Evolutionary conservation across 1,284 basidiomycete genomes (phyloP), one percentile per base, ranked within the genome.

Genomic region (Cystobasidiaceae sp.): DNA sequence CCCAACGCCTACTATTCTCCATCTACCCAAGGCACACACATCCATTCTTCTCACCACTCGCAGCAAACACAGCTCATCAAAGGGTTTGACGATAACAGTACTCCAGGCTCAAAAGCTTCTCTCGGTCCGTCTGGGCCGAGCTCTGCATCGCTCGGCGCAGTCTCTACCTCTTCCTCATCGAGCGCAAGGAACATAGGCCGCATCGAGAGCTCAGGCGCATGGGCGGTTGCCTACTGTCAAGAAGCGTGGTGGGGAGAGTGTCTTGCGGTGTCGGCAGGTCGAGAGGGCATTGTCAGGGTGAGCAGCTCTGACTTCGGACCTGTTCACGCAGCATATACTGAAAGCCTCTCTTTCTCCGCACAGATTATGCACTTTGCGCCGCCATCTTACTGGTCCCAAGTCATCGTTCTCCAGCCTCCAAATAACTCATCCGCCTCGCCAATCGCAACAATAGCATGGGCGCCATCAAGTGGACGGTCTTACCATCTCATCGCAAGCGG

Each of bases 401-500:
- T 67, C 48, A 65, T 61, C 51, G 68, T 68, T 33, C 59, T 67
- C 54, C 30, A 27, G 32, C 60, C 63, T 49, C 41, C 60, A 33
- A 51, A 62, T 27, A 52, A 68, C 17, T 54, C 67, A 27, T 64
- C 67, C 8, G 28, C 45, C 11, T 44, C 64, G 57, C 82, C 90
- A 1, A 82, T 93, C 58, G 88, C 87, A 0, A 85, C 85, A 27
- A 82, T 96, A 44, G 81, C 90, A 4, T 97, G 92, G 91, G 90
- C 93, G 1, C 89, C 93, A 0, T 87, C 86, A 0, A 93, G 90
- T 71, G 93, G 93, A 1, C 82, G 91, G 23, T 89, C 88, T 1
- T 93, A 92, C 77, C 93, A 96, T 73, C 85, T 94, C 48, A 81
- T 96, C 68, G 93, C 93, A 2, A 89, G 90, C 0, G 93, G 91